These are phyloP conservation scores for Babesia sp. DNA, from an alignment of 169 alveolate species.

Conservation along the genomic window DNA sequence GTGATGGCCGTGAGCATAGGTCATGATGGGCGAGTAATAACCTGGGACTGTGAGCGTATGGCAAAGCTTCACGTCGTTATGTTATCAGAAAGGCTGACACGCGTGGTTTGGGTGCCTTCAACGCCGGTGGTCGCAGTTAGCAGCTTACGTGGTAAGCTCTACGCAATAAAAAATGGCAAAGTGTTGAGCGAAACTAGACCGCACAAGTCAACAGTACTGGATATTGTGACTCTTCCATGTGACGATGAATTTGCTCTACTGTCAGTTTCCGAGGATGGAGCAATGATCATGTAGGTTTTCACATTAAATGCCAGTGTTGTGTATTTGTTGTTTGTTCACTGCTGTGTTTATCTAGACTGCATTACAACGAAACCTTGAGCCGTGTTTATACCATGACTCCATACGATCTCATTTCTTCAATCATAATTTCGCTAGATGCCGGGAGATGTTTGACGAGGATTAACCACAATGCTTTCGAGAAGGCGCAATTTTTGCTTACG, in stretches of 20 bases:
- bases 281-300: constrained; percentile 50
- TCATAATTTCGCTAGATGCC: constrained; percentile 38
- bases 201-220: constrained; percentile 35
- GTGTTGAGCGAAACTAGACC: constrained; percentile 28
- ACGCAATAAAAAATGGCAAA: constrained; percentile 23
- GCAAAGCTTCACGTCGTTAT: constrained; percentile 5
- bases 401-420: constrained; percentile 21
- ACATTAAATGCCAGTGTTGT: constrained; percentile 3
- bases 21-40: constrained; percentile 37
- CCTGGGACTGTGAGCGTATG: constrained; percentile 46
- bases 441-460: constrained; percentile 36
- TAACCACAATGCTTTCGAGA: constrained; percentile 29
- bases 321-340: neutral
- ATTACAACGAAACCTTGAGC: neutral
- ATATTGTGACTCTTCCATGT: constrained; percentile 27
- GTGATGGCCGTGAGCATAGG: constrained; percentile 39
- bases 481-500: neutral
- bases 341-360: neutral
- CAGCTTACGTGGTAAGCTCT: constrained; percentile 18
- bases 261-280: constrained; percentile 43
- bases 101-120: constrained; percentile 41
- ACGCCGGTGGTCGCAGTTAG: constrained; percentile 22
- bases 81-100: constrained; percentile 28
- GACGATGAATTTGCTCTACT: constrained; percentile 34
- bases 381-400: constrained; percentile 8